Base-by-base conservation (phyloP, 225 moss, liverwort and hornwort species). In the Marchantia polymorpha region DNA sequence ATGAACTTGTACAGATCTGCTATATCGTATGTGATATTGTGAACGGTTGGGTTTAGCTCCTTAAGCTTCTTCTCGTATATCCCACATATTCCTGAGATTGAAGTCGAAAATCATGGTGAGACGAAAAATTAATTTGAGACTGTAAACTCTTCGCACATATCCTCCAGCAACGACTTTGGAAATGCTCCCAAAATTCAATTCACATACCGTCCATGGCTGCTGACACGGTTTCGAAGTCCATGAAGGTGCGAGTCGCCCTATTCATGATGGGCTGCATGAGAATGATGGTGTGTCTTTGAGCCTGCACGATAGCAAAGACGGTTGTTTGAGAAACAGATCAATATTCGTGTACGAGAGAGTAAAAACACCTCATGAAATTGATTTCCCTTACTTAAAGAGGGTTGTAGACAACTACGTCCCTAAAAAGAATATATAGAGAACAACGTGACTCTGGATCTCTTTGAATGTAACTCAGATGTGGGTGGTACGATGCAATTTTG, bases 1-100 rank as follows among this genome's bases (percentile, higher is more conserved):
- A 99, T 92, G 51, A 95, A 99, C 83, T 93, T 99, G 90, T 99
- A 95, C 78, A 99, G 86, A 79, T 99, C 97, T 63, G 94, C 89
- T 48, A 99, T 90, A 79, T 99, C 97, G 64, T 99, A 99, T 7
- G 95, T 99, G 78, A 99, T 99, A 60, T 99, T 99, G 78, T 91
- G 92, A 74, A 93, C 86, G 77, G 89, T 92, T 19, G 97, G 97
- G 68, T 90, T 99, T 58, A 94, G 83, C 31, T 99, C 97, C 87
- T 92, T 93, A 73, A 99, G 86, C 82, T 94, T 95, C 89, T 99
- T 99, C 78, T 99, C 97, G 82, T 93, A 99, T 72, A 90, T 81
- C 25, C 88, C 95, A 77, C 97, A 99, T 39, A 99, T 88, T 56
- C 94, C 94, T 95, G 87, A 75, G 47, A 80, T 2, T 69, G 19